Base-by-base conservation (phyloP, 176 grass and related monocot species). In the Chrysopogon serrulatus region DNA sequence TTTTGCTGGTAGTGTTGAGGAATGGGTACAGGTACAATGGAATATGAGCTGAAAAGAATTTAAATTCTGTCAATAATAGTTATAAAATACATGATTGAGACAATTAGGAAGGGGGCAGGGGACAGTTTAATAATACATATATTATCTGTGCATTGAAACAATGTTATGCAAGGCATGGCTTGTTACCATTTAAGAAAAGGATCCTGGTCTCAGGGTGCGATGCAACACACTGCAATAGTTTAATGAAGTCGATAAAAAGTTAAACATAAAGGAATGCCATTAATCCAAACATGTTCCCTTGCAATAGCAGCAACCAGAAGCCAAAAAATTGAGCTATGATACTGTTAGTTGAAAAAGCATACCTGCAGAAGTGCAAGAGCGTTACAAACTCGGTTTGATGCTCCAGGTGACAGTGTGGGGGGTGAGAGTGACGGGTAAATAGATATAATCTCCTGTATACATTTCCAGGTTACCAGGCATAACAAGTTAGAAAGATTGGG, bases 281-380 rank as follows among this genome's bases (percentile, higher is more conserved):
- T 23, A 45, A 75, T 42, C 18, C n/a, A 78, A 71, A 18, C 2
- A 32, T 5, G 30, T 33, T 4, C 1, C 15, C 17, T 27, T 73
- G 21, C 70, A 73, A 16, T 48, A 41, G 36, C 27, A 82, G 24
- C 43, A 82, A 56, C 18, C n/a, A 41, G 6, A 26, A 76, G 18
- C n/a, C n/a, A 76, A 66, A 68, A 40, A 18, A 68, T 62, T 68
- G 3, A 67, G 28, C 9, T 51, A 77, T 33, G 51, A 82, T 21
- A 0, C 2, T 1, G 28, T 68, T 63, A 53, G 9, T 45, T 49
- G 16, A 41, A 62, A 24, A 72, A 33, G 23, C 47, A 18, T 82
- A 98, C 96, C 96, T 99, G 96, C 73, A 99, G 96, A 89, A 99
- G 96, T 64, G 96, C 93, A 84, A 99, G 96, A 42, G 96, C 96